These are phyloP conservation scores for Jaapia argillacea DNA, from an alignment of 768 basidiomycete species.

Conservation along the genomic window DNA sequence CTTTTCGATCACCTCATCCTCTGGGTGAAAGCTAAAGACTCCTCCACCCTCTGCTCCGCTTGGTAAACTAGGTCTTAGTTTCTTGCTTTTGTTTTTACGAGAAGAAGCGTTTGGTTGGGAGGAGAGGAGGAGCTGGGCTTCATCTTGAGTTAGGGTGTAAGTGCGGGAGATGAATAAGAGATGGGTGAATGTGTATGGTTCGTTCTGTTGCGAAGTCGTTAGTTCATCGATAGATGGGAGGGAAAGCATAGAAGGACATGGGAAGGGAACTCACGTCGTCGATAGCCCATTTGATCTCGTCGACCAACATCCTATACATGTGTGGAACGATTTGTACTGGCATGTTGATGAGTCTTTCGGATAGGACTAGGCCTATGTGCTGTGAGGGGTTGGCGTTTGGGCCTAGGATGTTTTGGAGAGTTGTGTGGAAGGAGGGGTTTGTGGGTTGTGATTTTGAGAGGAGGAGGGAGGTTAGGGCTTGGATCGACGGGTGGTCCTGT, in stretches of 20 bases:
- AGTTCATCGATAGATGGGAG: neutral
- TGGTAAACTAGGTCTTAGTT: constrained; percentile 20
- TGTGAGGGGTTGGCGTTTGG: constrained; percentile 23
- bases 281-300: constrained; percentile 71
- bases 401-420: constrained; percentile 43
- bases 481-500: constrained; percentile 67
- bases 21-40: constrained; percentile 73
- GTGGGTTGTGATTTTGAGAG: constrained; percentile 47
- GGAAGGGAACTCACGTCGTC: constrained; percentile 42
- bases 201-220: constrained; percentile 24
- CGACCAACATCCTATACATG: constrained; percentile 81
- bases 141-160: constrained; percentile 63
- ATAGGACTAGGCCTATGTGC: constrained; percentile 77
- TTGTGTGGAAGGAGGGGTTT: constrained; percentile 38
- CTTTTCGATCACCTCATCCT: constrained; percentile 66
- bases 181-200: constrained; percentile 65
- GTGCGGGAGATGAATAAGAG: constrained; percentile 69
- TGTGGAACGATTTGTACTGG: constrained; percentile 89
- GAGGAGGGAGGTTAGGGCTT: constrained; percentile 61
- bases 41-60: constrained; percentile 32
- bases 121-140: constrained; percentile 45
- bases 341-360: constrained; percentile 90
- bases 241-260: neutral
- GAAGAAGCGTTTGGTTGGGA: constrained; percentile 12
- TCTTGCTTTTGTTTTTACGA: constrained; percentile 31